A percentile compares a stretch with the other conserved stretches of the same genome.
Evolutionary conservation across 225 moss, liverwort and hornwort species (phyloP).

Genomic region (Straminergon stramineum): DNA sequence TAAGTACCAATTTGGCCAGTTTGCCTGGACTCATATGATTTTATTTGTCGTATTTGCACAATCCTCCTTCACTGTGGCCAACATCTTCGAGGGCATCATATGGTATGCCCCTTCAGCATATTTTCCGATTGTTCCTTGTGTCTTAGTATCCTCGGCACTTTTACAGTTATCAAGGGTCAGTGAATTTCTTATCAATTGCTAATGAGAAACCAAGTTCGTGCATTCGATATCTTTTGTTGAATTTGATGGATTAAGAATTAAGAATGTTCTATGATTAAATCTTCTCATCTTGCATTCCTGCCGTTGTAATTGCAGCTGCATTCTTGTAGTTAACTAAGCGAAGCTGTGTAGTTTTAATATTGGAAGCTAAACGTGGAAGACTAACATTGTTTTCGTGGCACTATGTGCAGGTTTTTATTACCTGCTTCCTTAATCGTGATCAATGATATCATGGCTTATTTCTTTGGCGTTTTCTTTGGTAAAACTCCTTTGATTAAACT

Average conservation of each 20-base stretch:
- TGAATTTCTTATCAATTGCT: background rate
- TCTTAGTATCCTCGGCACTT: background rate
- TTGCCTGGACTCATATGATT: slow-evolving; percentile 99
- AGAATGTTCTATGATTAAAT: background rate
- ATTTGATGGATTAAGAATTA: background rate
- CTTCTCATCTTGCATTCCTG: background rate
- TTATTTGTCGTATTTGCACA: slow-evolving; percentile 98
- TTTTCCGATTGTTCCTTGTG: background rate
- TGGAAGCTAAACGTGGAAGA: background rate
- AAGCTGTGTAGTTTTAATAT: background rate
- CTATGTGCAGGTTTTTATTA: slow-evolving; percentile 74
- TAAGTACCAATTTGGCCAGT: slow-evolving; percentile 95
- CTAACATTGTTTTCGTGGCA: background rate
- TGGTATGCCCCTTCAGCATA: slow-evolving; percentile 43
- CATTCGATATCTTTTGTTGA: background rate
- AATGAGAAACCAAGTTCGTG: background rate
- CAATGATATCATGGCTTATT: slow-evolving; percentile 98
- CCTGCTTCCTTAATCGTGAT: slow-evolving; percentile 93
- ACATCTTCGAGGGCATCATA: slow-evolving; percentile 98
- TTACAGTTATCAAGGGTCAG: background rate
- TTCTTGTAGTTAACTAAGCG: background rate
- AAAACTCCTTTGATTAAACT: slow-evolving; percentile 93
- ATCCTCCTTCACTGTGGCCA: slow-evolving; percentile 98
- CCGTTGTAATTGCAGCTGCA: background rate
- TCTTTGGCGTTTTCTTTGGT: slow-evolving; percentile 93